phyloP scores from a whole-genome alignment of 108 stramenopile genomes.

The Parmales sp. region DNA sequence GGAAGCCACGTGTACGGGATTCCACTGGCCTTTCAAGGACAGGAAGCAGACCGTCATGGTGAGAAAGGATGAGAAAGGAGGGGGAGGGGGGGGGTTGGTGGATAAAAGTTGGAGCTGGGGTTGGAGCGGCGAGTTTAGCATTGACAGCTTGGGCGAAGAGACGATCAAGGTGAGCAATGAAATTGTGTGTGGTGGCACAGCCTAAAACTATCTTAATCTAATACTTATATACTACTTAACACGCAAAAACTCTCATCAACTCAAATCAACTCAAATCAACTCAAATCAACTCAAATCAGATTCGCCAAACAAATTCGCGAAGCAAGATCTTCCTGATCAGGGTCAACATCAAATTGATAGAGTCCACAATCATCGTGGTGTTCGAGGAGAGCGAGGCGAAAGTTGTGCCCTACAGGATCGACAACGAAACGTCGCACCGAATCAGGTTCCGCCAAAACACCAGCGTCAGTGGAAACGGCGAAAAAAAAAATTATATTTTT shows the following conservation, averaged over 20 bases:
- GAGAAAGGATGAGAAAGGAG: background rate
- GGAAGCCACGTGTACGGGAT: background rate
- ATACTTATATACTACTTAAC: too few species aligned
- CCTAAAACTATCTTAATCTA: too few species aligned
- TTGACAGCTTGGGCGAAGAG: background rate
- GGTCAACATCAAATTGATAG: background rate
- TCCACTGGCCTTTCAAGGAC: constrained; percentile 13
- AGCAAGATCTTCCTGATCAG: constrained; percentile 10
- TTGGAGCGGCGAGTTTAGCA: constrained; percentile 8
- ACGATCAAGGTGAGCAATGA: constrained; percentile 4
- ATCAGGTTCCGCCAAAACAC: background rate
- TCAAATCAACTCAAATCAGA: too few species aligned
- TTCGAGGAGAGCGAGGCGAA: background rate
- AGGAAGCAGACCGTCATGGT: too few species aligned
- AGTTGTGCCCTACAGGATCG: constrained; percentile 9
- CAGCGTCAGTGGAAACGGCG: too few species aligned
- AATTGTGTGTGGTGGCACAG: too few species aligned
- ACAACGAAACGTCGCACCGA: background rate
- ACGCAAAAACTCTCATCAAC: too few species aligned
- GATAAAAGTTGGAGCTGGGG: background rate
- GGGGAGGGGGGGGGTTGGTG: background rate
- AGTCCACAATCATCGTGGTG: background rate
- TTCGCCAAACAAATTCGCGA: background rate
- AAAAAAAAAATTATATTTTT: too few species aligned
- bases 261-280: too few species aligned